Conservation (phyloP, 2,329 filamentous ascomycete genomes). For the Colletotrichum euphorbiae region DNA sequence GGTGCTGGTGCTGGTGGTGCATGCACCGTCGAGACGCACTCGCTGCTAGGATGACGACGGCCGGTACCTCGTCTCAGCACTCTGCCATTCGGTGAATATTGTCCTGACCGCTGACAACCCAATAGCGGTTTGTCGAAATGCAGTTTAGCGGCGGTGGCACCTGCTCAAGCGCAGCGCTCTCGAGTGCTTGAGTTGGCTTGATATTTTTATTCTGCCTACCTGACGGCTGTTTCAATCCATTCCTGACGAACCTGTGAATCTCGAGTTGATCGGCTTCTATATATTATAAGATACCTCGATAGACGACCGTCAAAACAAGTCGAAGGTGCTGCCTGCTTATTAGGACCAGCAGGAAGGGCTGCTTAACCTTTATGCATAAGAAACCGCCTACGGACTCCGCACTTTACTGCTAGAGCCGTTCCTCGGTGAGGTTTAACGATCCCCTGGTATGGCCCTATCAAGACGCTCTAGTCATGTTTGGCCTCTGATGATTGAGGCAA, state of each 20-base stretch:
- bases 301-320: not conserved
- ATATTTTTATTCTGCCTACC: slow-evolving; percentile 1
- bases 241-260: slow-evolving; percentile 21
- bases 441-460: not conserved
- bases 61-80: slow-evolving; percentile 27
- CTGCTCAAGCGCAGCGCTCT: slow-evolving; percentile 27
- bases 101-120: slow-evolving; percentile 23
- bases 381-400: not conserved
- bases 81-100: slow-evolving; percentile 34
- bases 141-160: slow-evolving; percentile 33
- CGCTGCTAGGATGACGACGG: slow-evolving; percentile 22
- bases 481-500: not conserved
- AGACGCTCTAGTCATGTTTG: not conserved
- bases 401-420: not conserved
- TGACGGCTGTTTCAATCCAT: slow-evolving; percentile 17
- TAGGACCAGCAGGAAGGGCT: not conserved
- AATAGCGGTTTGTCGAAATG: slow-evolving; percentile 29
- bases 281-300: slow-evolving; percentile 1
- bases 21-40: slow-evolving; percentile 19
- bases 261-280: slow-evolving; percentile 4
- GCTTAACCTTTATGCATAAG: not conserved
- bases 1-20: slow-evolving; percentile 23
- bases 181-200: not conserved
- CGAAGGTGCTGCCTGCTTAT: not conserved
- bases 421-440: not conserved